Percentiles rank a stretch among this genome's conserved stretches.
Conservation (phyloP, 495 filamentous ascomycete genomes). For the Corynascus novoguineensis region DNA sequence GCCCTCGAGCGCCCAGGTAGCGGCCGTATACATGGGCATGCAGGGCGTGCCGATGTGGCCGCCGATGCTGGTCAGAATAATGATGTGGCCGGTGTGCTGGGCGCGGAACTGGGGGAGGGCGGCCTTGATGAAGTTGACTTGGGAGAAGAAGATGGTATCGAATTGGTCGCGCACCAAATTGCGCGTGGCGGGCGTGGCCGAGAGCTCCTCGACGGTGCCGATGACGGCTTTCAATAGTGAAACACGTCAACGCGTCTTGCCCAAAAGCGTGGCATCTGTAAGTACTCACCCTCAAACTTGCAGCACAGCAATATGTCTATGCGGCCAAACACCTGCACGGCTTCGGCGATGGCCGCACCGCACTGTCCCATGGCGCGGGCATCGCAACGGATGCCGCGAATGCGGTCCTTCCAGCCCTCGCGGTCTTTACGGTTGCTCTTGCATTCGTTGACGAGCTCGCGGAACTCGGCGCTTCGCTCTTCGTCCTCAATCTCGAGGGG, state of each 20-base stretch:
- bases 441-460: slow-evolving; percentile 53
- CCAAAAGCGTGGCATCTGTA: not conserved
- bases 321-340: slow-evolving; percentile 73
- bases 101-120: slow-evolving; percentile 72
- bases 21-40: slow-evolving; percentile 82
- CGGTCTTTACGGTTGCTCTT: slow-evolving; percentile 50
- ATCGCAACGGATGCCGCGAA: slow-evolving; percentile 50
- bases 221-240: slow-evolving; percentile 56
- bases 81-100: slow-evolving; percentile 78
- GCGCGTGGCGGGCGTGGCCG: slow-evolving; percentile 62
- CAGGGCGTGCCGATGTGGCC: slow-evolving; percentile 91
- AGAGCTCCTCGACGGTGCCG: slow-evolving; percentile 87
- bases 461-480: slow-evolving; percentile 50
- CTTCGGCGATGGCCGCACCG: slow-evolving; percentile 82
- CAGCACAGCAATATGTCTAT: slow-evolving; percentile 88
- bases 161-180: slow-evolving; percentile 85
- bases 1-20: slow-evolving; percentile 94
- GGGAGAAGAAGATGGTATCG: slow-evolving; percentile 89
- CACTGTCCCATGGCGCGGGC: slow-evolving; percentile 53
- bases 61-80: slow-evolving; percentile 83
- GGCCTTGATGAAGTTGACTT: slow-evolving; percentile 92
- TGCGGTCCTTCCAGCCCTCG: slow-evolving; percentile 55
- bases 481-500: slow-evolving; percentile 61
- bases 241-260: not conserved
- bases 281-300: slow-evolving; percentile 66